These are phyloP conservation scores for Penicillium atrosanguineum DNA, from an alignment of 495 filamentous ascomycete genomes.

Conservation along the genomic window DNA sequence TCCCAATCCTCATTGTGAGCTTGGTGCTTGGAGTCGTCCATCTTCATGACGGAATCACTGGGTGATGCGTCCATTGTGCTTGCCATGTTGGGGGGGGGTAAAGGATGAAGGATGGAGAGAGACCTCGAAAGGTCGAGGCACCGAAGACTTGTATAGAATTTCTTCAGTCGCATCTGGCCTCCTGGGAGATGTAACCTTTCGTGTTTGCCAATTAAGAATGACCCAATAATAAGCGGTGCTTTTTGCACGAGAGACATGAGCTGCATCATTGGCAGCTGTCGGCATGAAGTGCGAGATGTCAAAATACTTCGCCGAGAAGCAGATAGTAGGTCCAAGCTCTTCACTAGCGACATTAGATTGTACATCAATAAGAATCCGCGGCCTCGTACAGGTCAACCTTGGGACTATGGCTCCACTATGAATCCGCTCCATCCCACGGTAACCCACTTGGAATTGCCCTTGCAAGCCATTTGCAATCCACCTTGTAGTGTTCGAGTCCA, in stretches of 20 bases:
- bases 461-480: no score
- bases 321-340: neutral
- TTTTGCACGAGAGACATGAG: slow-evolving; percentile 1
- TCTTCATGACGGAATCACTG: slow-evolving; percentile 12
- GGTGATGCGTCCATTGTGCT: slow-evolving; percentile 15
- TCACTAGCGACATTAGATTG: neutral
- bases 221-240: slow-evolving; percentile 7
- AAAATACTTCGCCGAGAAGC: neutral
- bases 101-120: neutral
- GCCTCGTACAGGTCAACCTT: neutral
- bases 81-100: neutral
- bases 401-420: neutral
- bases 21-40: slow-evolving; percentile 9
- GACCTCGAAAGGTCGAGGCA: neutral
- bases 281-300: slow-evolving; percentile 9
- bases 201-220: neutral
- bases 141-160: neutral
- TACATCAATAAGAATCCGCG: neutral
- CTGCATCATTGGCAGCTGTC: neutral
- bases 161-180: neutral
- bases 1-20: slow-evolving; percentile 5
- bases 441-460: no score
- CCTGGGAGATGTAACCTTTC: neutral
- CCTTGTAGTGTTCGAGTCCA: neutral
- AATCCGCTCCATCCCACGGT: no score